Evolutionary conservation across 2,329 filamentous ascomycete species (phyloP).

Genomic region (Neopestalotiopsis sp.): DNA sequence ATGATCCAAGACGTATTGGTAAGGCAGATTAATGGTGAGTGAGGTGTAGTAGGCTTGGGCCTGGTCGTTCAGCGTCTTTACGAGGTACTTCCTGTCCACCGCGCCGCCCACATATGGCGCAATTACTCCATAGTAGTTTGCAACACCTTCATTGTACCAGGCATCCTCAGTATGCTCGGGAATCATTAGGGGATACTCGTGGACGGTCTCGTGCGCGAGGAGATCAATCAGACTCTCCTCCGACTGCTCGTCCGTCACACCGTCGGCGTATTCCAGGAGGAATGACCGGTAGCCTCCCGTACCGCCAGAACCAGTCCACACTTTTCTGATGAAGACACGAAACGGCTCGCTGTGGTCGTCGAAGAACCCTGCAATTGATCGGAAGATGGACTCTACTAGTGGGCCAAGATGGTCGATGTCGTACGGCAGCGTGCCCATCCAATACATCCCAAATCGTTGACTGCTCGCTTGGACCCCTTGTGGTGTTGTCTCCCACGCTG

Average conservation of each 20-base stretch:
- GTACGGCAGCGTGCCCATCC: constrained; percentile 10
- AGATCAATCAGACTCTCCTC: constrained; percentile 4
- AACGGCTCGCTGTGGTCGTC: constrained; percentile 1
- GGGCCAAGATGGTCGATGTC: not conserved
- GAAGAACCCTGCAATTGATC: constrained; percentile 12
- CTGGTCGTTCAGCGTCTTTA: constrained; percentile 11
- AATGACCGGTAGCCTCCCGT: constrained; percentile 8
- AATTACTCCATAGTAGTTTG: constrained; percentile 16
- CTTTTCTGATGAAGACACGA: constrained; percentile 8
- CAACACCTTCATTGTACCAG: constrained; percentile 17
- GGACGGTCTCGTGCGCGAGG: constrained; percentile 11
- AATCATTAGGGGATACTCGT: constrained; percentile 9
- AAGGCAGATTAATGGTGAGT: not conserved
- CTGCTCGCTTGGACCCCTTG: not conserved
- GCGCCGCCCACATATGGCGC: constrained; percentile 6
- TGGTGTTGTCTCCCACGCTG: constrained; percentile 9
- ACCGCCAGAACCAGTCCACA: constrained; percentile 5
- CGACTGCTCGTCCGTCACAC: not conserved
- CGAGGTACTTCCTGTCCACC: constrained; percentile 8
- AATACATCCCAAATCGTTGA: constrained; percentile 11
- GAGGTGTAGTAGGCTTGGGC: constrained; percentile 16
- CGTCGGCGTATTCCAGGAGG: constrained; percentile 7
- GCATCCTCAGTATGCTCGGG: not conserved
- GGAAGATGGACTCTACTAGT: not conserved
- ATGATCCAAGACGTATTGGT: constrained; percentile 5